Conservation (phyloP, 176 grass and related monocot genomes). For the Tillandsia fasciculata region DNA sequence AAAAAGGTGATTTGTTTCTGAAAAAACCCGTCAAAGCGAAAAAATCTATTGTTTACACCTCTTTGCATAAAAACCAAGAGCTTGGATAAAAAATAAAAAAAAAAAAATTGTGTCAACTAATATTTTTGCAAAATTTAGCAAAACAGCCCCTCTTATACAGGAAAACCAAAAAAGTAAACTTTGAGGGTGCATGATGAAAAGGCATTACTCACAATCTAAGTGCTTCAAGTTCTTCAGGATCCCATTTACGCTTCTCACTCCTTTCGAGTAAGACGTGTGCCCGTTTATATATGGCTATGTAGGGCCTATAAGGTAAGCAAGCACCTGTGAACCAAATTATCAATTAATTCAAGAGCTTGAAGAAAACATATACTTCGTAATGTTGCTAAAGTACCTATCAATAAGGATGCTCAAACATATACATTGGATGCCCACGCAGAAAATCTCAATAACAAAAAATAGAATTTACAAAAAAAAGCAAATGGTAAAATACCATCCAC, state of each 20-base stretch:
- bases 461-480: too few relatives aligned
- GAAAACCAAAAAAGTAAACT: constrained; percentile 6
- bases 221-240: constrained; percentile 39
- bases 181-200: constrained; percentile 1
- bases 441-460: not conserved
- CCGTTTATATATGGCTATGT: constrained; percentile 21
- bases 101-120: not conserved
- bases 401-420: constrained; percentile 2
- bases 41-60: too few relatives aligned
- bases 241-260: constrained; percentile 47
- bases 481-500: too few relatives aligned
- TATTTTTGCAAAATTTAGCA: too few relatives aligned
- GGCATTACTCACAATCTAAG: constrained; percentile 33
- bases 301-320: constrained; percentile 52
- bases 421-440: not conserved
- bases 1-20: too few relatives aligned
- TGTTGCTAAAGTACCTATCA: not conserved
- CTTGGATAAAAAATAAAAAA: not conserved
- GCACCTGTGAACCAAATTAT: constrained; percentile 28
- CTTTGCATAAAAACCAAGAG: too few relatives aligned
- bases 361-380: not conserved
- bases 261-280: constrained; percentile 33
- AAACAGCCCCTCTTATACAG: not conserved
- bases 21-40: too few relatives aligned
- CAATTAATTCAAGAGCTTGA: constrained; percentile 9